Conservation (phyloP, 208 protist species). For the Naegleria lovaniensis region DNA sequence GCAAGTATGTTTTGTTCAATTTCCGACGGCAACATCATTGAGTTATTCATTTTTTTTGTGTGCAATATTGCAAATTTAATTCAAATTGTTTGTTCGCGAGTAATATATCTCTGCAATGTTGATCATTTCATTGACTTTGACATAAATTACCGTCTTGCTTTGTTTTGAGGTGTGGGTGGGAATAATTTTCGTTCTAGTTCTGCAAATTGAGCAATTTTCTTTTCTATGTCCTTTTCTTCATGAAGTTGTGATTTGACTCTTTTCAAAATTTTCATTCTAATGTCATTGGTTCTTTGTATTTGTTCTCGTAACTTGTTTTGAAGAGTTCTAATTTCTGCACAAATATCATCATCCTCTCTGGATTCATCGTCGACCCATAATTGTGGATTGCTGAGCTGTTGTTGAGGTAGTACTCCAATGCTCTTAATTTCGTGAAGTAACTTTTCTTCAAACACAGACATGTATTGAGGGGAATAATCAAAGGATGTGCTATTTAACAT, state of each 20-base stretch:
- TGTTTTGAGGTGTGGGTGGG: neutral
- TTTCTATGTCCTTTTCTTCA: neutral
- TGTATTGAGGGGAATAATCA: neutral
- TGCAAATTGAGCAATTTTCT: neutral
- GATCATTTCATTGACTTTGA: no score
- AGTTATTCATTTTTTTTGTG: neutral
- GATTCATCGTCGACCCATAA: neutral
- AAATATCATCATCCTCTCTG: conserved; percentile 10
- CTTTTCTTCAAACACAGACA: neutral
- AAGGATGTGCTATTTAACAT: neutral
- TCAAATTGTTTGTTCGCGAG: no score
- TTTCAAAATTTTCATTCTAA: conserved; percentile 10
- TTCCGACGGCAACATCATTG: neutral
- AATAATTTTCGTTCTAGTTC: neutral
- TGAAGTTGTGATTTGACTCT: neutral
- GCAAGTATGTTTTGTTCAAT: neutral
- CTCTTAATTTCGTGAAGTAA: neutral
- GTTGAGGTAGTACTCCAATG: neutral
- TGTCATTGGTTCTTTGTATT: neutral
- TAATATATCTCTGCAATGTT: no score
- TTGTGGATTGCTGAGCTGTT: neutral
- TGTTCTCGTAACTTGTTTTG: neutral
- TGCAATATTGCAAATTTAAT: no score
- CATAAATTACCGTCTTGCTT: no score
- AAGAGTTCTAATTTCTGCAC: conserved; percentile 10